A percentile compares a stretch with the other conserved stretches of the same genome.
These are phyloP conservation scores for Didymella pomorum DNA, from an alignment of 2,329 filamentous ascomycete genomes.

Conservation along the genomic window DNA sequence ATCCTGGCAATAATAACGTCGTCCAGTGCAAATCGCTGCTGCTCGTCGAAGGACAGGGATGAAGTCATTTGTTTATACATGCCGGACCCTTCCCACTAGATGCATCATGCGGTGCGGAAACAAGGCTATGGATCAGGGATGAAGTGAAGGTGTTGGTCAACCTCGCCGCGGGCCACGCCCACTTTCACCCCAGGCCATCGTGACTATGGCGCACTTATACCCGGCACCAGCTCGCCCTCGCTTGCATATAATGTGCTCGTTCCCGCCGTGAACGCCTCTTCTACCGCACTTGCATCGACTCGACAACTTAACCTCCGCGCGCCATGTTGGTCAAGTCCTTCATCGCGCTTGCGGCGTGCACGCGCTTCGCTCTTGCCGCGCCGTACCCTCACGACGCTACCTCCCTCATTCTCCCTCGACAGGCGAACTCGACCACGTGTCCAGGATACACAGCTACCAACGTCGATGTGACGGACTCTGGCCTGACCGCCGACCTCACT, in stretches of 20 bases:
- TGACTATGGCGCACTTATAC: conserved; percentile 18
- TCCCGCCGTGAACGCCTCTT: neutral
- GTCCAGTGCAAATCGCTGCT: conserved; percentile 10
- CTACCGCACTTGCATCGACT: neutral
- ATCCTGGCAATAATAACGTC: neutral
- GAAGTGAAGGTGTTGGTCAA: conserved; percentile 12
- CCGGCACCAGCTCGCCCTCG: conserved; percentile 8
- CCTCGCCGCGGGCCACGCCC: conserved; percentile 3
- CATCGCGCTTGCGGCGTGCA: conserved; percentile 28
- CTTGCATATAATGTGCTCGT: conserved; percentile 15
- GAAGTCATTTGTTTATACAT: conserved; percentile 7
- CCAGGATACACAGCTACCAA: conserved; percentile 74
- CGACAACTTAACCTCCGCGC: conserved; percentile 10
- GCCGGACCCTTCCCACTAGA: neutral
- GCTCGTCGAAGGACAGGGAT: conserved; percentile 9
- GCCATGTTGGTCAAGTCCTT: conserved; percentile 32
- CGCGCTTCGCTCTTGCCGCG: conserved; percentile 25
- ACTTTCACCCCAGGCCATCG: conserved; percentile 14
- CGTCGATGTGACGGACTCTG: conserved; percentile 60
- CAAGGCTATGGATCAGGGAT: conserved; percentile 8
- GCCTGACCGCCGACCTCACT: conserved; percentile 72
- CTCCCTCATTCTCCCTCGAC: conserved; percentile 15
- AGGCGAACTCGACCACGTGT: conserved; percentile 60
- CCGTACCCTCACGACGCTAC: conserved; percentile 24
- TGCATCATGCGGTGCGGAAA: conserved; percentile 19